Conservation (phyloP, 345 rosid genomes). For the Clausena lansium region DNA sequence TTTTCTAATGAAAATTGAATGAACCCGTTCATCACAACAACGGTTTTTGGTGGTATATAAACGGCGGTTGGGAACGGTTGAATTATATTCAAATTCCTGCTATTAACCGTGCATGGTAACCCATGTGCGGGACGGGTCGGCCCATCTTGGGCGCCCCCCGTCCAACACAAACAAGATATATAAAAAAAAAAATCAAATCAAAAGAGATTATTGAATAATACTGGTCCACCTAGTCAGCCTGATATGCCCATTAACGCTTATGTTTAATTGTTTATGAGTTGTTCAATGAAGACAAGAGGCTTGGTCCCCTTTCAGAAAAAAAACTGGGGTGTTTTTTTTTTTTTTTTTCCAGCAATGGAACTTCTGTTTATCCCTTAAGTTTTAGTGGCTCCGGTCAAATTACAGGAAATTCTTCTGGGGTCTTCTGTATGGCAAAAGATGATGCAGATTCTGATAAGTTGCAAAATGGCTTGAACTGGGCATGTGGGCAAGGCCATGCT, state of each 20-base stretch:
- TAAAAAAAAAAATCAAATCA: too few species aligned
- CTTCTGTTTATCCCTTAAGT: slow-evolving; percentile 60
- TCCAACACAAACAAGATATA: too few species aligned
- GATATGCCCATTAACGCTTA: slow-evolving; percentile 63
- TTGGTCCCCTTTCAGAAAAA: slow-evolving; percentile 73
- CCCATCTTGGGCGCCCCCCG: too few species aligned
- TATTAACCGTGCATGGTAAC: too few species aligned
- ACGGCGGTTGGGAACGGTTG: too few species aligned
- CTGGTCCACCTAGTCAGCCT: slow-evolving; percentile 88
- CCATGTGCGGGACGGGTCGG: too few species aligned
- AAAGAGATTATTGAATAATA: slow-evolving; percentile 59
- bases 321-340: slow-evolving; percentile 76
- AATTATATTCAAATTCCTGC: too few species aligned
- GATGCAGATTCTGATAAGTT: slow-evolving; percentile 67
- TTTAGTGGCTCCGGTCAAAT: slow-evolving; percentile 33
- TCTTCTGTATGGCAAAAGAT: slow-evolving; percentile 74
- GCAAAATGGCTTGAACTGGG: slow-evolving; percentile 82
- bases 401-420: slow-evolving; percentile 42
- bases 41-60: too few species aligned
- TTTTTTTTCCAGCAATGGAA: slow-evolving; percentile 51
- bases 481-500: slow-evolving; percentile 92
- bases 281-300: slow-evolving; percentile 76
- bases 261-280: slow-evolving; percentile 89
- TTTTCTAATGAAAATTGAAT: too few species aligned
- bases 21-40: too few species aligned